Evolutionary conservation across 2,329 filamentous ascomycete species (phyloP).

Genomic region (Tolypocladium tropicale): DNA sequence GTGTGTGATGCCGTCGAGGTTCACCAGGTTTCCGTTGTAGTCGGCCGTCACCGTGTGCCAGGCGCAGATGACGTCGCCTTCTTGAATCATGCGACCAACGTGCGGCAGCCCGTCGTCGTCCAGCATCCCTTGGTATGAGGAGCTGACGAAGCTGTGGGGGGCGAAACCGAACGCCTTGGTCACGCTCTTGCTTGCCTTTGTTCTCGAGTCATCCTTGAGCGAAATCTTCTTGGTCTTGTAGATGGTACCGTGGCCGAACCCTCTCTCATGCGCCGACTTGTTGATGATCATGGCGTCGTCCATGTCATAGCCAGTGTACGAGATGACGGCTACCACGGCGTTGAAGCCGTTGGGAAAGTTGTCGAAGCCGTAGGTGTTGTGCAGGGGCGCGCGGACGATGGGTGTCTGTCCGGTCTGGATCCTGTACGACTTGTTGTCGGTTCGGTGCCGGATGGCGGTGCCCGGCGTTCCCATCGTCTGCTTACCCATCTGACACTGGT

Average conservation of each 20-base stretch:
- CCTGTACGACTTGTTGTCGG: constrained; percentile 94
- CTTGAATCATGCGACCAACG: constrained; percentile 65
- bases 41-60: constrained; percentile 83
- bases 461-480: constrained; percentile 97
- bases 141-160: constrained; percentile 61
- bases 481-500: constrained; percentile 98
- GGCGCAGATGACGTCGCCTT: constrained; percentile 78
- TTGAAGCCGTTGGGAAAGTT: constrained; percentile 98
- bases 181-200: constrained; percentile 55
- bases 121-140: constrained; percentile 59
- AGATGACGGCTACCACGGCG: constrained; percentile 92
- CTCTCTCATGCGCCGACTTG: constrained; percentile 91
- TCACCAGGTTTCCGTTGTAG: constrained; percentile 66
- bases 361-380: constrained; percentile 94
- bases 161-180: constrained; percentile 87
- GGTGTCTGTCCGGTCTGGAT: constrained; percentile 94
- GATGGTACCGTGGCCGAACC: constrained; percentile 90
- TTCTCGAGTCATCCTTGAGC: constrained; percentile 68
- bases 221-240: constrained; percentile 96
- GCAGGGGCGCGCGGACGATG: constrained; percentile 79
- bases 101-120: constrained; percentile 82
- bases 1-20: constrained; percentile 75
- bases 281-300: constrained; percentile 99
- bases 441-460: constrained; percentile 73
- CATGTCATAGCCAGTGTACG: constrained; percentile 99